Base-by-base conservation (phyloP, 2,329 filamentous ascomycete species). In the Fulvia fulva region DNA sequence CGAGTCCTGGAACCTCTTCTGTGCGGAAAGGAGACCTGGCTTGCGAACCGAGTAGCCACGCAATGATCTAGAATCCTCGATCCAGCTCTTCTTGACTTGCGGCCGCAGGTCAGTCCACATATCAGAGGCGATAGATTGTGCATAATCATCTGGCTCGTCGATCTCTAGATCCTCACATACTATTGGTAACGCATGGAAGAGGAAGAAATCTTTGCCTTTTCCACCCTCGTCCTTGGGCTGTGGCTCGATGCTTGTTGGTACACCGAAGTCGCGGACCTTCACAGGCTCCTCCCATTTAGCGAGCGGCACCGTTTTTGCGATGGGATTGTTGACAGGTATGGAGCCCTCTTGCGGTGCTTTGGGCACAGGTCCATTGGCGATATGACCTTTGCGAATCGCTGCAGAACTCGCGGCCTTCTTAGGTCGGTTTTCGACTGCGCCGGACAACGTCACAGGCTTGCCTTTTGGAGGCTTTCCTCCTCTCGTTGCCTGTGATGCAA, bases 91-190 rank as follows among this genome's bases (percentile, higher is more conserved):
- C 37, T 45, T 53, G 19, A 30, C 22, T 12, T 41, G 12, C 11
- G 32, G 7, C 8, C 19, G 32, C 14, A 53, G 37, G 12, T 53
- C 51, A 14, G 16, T 11, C 51, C 51, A 53, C 37, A 45, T 45
- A 14, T 28, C 32, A 19, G 22, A 28, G 6, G 51, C 51, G 14
- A 53, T 45, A 5, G 34, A 41, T n/a, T 28, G 16, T 28, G 19
- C 34, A 30, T 53, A 53, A 11, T 26, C 25, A 30, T 43, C 37
- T 7, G 37, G 19, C 25, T 28, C 23, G 21, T 53, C 32, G 19
- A 44, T 22, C 23, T 53, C 51, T 16, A 53, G 37, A 21, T 53
- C 51, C 45, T 53, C 51, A n/a, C 51, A 53, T 7, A 53, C 25
- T 1, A 53, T 37, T 2, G 51, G 51, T 16, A 53, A 12, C 11